These are phyloP conservation scores for Penicillium expansum DNA, from an alignment of 2,329 filamentous ascomycete genomes.

Conservation along the genomic window DNA sequence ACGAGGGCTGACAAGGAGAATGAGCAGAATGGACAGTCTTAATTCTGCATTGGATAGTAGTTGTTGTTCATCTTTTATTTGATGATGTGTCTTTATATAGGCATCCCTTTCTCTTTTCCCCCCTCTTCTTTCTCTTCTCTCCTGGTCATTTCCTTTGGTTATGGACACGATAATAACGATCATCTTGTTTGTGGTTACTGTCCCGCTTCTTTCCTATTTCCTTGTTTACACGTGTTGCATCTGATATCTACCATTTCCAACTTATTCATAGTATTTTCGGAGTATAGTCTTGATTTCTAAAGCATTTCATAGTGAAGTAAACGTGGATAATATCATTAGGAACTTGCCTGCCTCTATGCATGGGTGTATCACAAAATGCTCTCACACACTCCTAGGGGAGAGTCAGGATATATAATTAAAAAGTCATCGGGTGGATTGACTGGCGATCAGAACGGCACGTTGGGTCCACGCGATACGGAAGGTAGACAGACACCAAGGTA, in stretches of 20 bases:
- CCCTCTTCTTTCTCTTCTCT: neutral
- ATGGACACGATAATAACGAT: neutral
- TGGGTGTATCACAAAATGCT: neutral
- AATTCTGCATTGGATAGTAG: neutral
- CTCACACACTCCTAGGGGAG: neutral
- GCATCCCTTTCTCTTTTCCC: neutral
- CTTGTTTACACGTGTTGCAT: slow-evolving; percentile 1
- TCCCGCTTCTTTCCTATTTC: neutral
- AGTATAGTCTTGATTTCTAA: neutral
- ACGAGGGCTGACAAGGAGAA: slow-evolving; percentile 50
- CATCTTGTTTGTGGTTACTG: neutral
- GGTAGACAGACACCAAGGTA: neutral
- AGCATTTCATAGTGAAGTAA: slow-evolving; percentile 1
- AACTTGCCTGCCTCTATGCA: neutral
- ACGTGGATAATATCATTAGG: neutral
- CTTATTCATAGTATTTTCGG: neutral
- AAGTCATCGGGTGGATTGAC: neutral
- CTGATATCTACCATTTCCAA: neutral
- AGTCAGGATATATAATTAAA: neutral
- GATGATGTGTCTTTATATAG: neutral
- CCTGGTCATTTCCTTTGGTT: neutral
- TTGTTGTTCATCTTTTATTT: neutral
- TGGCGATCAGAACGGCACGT: neutral
- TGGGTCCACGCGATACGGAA: neutral
- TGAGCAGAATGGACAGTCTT: slow-evolving; percentile 15